A percentile compares a stretch with the other conserved stretches of the same genome.
Conservation (phyloP, 225 moss, liverwort and hornwort genomes). For the Marchantia paleacea region DNA sequence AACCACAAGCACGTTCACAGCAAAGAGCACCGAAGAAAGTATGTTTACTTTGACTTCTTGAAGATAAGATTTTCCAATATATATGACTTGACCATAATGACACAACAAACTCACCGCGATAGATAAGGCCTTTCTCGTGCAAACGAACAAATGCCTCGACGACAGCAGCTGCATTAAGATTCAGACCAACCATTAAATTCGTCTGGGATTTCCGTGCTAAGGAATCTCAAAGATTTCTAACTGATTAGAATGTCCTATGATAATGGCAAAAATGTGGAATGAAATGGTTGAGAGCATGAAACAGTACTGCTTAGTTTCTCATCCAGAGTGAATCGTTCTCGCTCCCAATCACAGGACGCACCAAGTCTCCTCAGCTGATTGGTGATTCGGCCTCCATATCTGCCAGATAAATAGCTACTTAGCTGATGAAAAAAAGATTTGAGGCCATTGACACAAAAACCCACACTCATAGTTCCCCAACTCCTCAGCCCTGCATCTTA, state of each 20-base stretch:
- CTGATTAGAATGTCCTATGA: not conserved
- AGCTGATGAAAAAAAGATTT: too few relatives aligned
- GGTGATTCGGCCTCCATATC: slow-evolving; percentile 78
- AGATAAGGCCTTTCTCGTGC: slow-evolving; percentile 75
- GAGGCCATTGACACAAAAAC: too few relatives aligned
- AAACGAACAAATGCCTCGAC: slow-evolving; percentile 81
- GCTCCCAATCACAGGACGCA: slow-evolving; percentile 96
- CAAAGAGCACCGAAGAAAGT: not conserved
- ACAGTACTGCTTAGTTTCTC: slow-evolving; percentile 72
- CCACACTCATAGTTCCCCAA: too few relatives aligned
- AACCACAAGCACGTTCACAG: not conserved
- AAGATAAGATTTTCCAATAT: not conserved
- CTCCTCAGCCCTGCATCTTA: too few relatives aligned
- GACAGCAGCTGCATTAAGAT: slow-evolving; percentile 59
- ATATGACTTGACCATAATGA: not conserved
- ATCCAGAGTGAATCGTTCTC: slow-evolving; percentile 89
- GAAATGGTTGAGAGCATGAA: not conserved
- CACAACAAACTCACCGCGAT: slow-evolving; percentile 54
- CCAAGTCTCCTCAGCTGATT: slow-evolving; percentile 85
- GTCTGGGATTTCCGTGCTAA: not conserved
- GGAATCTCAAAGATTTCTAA: not conserved
- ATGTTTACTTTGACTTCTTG: not conserved
- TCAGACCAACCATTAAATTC: not conserved
- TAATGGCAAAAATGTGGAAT: not conserved
- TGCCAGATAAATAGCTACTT: slow-evolving; percentile 13